Evolutionary conservation across 148 eudicot genomes (phyloP), one percentile per base, ranked within the genome.

Genomic region (Arbutus unedo): DNA sequence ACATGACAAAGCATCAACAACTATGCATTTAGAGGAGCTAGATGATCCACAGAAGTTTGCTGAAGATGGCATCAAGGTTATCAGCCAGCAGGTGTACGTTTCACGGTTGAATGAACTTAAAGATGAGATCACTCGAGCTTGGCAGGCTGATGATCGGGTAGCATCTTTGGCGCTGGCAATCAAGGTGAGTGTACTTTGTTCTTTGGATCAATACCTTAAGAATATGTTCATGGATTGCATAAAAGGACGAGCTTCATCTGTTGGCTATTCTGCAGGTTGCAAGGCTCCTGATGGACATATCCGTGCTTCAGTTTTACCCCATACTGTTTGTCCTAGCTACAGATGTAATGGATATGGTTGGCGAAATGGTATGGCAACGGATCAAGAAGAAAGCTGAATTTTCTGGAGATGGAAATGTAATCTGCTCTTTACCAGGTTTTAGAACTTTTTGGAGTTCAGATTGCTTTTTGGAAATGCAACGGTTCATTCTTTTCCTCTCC

Each of bases 311-410:
- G 64, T 92, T 93, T 91, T 93, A 93, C 89, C 97, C 97, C 62
- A 92, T 91, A 50, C 81, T 92, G 80, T 93, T 93, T 81, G 88
- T 89, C 88, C 84, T 90, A 85, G 95, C 90, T 74, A 92, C 93
- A 54, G 95, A 92, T 83, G 88, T 93, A 82, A 80, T 93, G 84
- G 95, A 91, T 84, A 87, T 89, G 95, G 89, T 93, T 79, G 97
- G 97, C 80, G 89, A 90, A 82, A 68, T 92, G 91, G 95, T 93
- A 77, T 91, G 95, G 97, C 88, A 87, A 82, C 93, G 95, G 79
- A 91, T 93, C 77, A 92, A 82, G 90, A 88, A 80, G 78, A 93
- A 89, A 84, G 93, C 93, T 79, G 95, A 91, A 76, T 87, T 80
- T 79, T 78, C 87, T 49, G 93, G 86, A 81, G 91, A 90, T 84